A percentile compares a stretch with the other conserved stretches of the same genome.
Evolutionary conservation across 305 asterid genomes (phyloP).

Genomic region (Rubia tinctorum): DNA sequence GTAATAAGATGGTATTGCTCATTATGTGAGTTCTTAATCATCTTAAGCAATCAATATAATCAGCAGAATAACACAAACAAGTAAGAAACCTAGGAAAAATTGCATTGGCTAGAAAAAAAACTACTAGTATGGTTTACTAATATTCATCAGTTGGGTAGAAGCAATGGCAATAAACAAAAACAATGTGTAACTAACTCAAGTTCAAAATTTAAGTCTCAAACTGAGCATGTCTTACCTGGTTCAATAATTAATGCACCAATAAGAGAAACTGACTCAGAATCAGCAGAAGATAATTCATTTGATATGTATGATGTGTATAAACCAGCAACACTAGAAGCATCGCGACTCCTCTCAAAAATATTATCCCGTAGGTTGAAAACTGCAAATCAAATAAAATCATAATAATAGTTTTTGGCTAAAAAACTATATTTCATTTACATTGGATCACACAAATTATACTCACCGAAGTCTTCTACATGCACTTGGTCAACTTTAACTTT

Average conservation of each 20-base stretch:
- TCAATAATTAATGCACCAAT: constrained; percentile 86
- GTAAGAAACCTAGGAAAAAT: background rate
- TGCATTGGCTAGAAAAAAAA: background rate
- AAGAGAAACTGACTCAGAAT: constrained; percentile 33
- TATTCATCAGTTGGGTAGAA: background rate
- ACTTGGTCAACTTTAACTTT: constrained; percentile 43
- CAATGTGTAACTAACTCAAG: background rate
- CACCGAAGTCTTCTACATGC: constrained; percentile 45
- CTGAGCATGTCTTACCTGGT: constrained; percentile 58
- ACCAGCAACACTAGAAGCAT: constrained; percentile 55
- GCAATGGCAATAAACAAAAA: background rate
- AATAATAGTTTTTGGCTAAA: constrained; percentile 6
- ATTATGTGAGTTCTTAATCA: background rate
- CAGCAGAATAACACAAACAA: background rate
- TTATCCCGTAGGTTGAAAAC: constrained; percentile 71
- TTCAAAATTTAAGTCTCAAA: background rate
- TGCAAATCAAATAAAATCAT: constrained; percentile 33
- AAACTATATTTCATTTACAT: background rate
- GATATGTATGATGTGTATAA: constrained; percentile 52
- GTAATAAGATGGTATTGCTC: background rate
- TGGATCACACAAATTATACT: constrained; percentile 30
- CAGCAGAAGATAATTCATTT: constrained; percentile 37
- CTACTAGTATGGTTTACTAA: background rate
- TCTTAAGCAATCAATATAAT: background rate
- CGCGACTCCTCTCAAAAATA: constrained; percentile 61